A percentile compares a stretch with the other conserved stretches of the same genome.
These are phyloP conservation scores for Lagenaria siceraria DNA, from an alignment of 306 rosid species.

Conservation along the genomic window DNA sequence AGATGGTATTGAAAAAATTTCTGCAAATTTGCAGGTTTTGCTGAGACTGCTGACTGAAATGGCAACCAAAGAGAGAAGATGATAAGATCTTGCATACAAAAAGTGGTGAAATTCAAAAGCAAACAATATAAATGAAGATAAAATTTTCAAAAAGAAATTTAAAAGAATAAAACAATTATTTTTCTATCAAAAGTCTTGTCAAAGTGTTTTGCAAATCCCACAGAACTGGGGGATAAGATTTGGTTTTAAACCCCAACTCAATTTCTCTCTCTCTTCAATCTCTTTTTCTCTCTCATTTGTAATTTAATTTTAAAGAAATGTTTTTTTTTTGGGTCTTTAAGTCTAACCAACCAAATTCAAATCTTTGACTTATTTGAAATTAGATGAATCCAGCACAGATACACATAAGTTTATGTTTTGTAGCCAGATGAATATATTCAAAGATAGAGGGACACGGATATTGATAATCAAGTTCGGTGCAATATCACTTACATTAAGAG, in stretches of 20 bases:
- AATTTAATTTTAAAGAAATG: no score
- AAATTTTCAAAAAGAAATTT: background rate
- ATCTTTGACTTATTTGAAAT: no score
- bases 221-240: background rate
- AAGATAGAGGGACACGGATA: no score
- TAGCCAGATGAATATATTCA: no score
- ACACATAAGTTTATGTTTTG: no score
- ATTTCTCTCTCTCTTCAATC: no score
- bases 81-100: background rate
- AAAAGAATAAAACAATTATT: background rate
- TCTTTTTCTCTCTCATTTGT: background rate
- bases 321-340: no score
- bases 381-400: no score
- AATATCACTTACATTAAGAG: no score
- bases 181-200: background rate
- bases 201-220: background rate
- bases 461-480: no score
- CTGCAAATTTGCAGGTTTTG: constrained; percentile 45
- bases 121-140: background rate
- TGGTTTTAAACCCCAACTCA: background rate
- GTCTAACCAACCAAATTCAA: no score
- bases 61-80: constrained; percentile 5
- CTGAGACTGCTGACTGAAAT: constrained; percentile 23
- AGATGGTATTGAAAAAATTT: background rate
- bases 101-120: background rate